Conservation (phyloP, 495 filamentous ascomycete species). For the Sporormia fimetaria region DNA sequence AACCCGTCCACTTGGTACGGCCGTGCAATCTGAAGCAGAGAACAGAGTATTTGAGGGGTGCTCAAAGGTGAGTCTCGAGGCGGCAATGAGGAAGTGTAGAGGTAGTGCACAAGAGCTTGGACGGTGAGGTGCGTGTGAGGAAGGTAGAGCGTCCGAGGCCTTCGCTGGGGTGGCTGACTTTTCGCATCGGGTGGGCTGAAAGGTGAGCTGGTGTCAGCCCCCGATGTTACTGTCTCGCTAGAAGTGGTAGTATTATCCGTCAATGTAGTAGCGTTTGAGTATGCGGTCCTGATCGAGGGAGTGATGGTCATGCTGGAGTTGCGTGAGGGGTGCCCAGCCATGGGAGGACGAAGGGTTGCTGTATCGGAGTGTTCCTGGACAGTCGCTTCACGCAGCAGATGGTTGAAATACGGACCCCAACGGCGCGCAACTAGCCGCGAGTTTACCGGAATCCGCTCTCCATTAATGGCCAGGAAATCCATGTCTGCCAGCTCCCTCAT, state of each 20-base stretch:
- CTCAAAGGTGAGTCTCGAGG: constrained; percentile 63
- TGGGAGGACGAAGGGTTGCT: constrained; percentile 42
- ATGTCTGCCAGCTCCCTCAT: constrained; percentile 88
- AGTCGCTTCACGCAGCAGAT: constrained; percentile 66
- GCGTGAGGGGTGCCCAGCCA: constrained; percentile 36
- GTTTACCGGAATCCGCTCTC: constrained; percentile 87
- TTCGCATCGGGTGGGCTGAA: constrained; percentile 40
- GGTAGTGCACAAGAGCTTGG: constrained; percentile 75
- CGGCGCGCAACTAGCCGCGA: constrained; percentile 73
- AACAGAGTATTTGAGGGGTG: constrained; percentile 91
- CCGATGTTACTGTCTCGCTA: constrained; percentile 19
- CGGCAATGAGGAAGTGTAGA: constrained; percentile 85
- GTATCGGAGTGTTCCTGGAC: constrained; percentile 43
- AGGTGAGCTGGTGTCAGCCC: constrained; percentile 31
- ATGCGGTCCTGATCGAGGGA: constrained; percentile 51
- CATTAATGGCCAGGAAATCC: constrained; percentile 83
- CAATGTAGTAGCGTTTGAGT: constrained; percentile 42
- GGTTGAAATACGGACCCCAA: constrained; percentile 93
- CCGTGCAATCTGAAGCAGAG: constrained; percentile 81
- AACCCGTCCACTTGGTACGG: constrained; percentile 89
- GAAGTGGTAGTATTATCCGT: constrained; percentile 27
- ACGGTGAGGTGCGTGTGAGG: constrained; percentile 85
- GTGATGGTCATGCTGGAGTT: constrained; percentile 83
- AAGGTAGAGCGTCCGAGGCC: constrained; percentile 80
- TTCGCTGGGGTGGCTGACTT: constrained; percentile 46